Conservation (phyloP, 2,329 filamentous ascomycete species). For the Hypoxylon sp. region DNA sequence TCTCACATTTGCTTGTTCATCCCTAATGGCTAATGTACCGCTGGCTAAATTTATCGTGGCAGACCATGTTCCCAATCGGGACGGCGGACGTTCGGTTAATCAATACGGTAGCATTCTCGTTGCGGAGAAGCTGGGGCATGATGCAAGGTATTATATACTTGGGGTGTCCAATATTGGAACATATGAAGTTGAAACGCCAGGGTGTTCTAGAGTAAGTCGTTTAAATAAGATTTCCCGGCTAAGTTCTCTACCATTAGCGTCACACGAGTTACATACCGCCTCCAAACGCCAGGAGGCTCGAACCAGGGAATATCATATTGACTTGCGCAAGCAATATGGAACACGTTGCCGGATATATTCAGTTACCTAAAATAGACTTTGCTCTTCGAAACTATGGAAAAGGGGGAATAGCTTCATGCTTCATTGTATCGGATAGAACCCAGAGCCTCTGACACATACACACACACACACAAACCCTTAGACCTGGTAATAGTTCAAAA, state of each 20-base stretch:
- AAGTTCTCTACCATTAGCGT: constrained; percentile 12
- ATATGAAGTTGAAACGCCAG: constrained; percentile 10
- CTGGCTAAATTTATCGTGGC: constrained; percentile 18
- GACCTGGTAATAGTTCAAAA: too few species aligned
- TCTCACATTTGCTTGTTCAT: constrained; percentile 6
- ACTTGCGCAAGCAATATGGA: background rate
- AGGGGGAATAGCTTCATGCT: background rate
- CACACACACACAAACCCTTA: too few species aligned
- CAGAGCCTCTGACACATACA: too few species aligned
- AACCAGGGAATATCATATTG: constrained; percentile 3
- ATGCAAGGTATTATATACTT: constrained; percentile 1
- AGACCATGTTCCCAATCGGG: constrained; percentile 16
- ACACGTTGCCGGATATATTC: background rate
- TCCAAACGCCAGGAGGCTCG: background rate
- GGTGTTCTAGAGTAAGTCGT: constrained; percentile 10
- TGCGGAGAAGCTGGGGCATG: background rate
- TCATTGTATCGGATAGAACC: too few species aligned
- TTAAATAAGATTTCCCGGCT: constrained; percentile 12
- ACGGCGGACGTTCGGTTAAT: constrained; percentile 30
- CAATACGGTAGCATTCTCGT: background rate
- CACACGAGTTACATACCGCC: background rate
- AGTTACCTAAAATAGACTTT: too few species aligned
- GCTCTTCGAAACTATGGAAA: background rate
- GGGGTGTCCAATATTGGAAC: constrained; percentile 9
- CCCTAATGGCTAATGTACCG: constrained; percentile 28